These are phyloP conservation scores for Fusarium brachygibbosum DNA, from an alignment of 2,329 filamentous ascomycete species.

Conservation along the genomic window DNA sequence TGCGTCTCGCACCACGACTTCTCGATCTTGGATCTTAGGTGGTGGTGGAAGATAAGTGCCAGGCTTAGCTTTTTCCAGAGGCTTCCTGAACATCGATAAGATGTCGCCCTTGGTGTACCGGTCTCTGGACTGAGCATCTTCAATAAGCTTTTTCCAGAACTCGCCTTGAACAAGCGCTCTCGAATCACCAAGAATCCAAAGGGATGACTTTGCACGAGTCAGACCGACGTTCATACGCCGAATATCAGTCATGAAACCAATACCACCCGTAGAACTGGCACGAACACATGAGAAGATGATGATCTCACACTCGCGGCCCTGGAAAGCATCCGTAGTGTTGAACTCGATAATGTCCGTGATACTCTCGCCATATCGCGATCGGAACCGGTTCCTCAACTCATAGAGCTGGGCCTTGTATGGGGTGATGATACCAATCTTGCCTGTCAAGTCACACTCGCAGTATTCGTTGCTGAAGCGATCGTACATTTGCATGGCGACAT, in stretches of 20 bases:
- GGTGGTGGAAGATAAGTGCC: slow-evolving; percentile 39
- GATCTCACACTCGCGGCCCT: slow-evolving; percentile 95
- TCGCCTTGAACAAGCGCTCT: slow-evolving; percentile 86
- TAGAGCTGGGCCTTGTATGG: slow-evolving; percentile 95
- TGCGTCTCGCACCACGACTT: slow-evolving; percentile 42
- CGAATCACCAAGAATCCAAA: slow-evolving; percentile 97
- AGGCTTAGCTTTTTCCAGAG: slow-evolving; percentile 56
- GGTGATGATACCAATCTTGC: slow-evolving; percentile 96
- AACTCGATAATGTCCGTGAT: slow-evolving; percentile 90
- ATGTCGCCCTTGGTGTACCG: slow-evolving; percentile 80
- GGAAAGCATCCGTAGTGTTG: slow-evolving; percentile 98
- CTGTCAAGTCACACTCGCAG: slow-evolving; percentile 74
- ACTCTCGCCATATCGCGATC: slow-evolving; percentile 76
- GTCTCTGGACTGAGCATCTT: slow-evolving; percentile 80
- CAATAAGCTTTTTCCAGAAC: slow-evolving; percentile 90
- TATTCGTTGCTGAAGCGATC: slow-evolving; percentile 83
- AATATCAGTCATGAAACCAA: slow-evolving; percentile 98
- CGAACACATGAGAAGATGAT: slow-evolving; percentile 99
- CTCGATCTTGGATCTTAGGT: slow-evolving; percentile 25
- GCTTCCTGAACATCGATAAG: slow-evolving; percentile 62
- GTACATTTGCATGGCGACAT: slow-evolving; percentile 88
- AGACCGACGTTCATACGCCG: slow-evolving; percentile 99
- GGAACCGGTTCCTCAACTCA: slow-evolving; percentile 82
- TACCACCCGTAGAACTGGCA: slow-evolving; percentile 90
- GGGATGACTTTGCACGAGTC: slow-evolving; percentile 93